Evolutionary conservation across 331 rosid species (phyloP).

Genomic region (Spiraea crenata): DNA sequence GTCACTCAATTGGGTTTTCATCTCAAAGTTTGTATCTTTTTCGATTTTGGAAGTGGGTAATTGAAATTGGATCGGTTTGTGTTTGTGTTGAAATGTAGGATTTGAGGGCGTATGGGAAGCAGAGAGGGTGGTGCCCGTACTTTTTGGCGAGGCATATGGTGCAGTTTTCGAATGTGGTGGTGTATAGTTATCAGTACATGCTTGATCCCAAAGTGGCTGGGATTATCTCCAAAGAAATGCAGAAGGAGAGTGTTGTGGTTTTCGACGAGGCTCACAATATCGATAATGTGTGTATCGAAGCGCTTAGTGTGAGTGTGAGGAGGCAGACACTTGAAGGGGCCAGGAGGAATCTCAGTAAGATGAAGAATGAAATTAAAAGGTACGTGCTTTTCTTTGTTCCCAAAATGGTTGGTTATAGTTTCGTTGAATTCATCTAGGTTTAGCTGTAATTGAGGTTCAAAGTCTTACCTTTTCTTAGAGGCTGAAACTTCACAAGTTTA

Average conservation of each 20-base stretch:
- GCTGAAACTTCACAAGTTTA: background rate
- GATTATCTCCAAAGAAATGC: conserved; percentile 91
- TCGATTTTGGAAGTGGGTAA: conserved; percentile 5
- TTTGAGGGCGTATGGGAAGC: conserved; percentile 68
- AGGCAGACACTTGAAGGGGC: conserved; percentile 96
- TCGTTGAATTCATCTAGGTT: background rate
- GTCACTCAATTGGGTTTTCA: background rate
- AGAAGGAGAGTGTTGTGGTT: conserved; percentile 88
- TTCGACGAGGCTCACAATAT: conserved; percentile 96
- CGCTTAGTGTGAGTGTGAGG: conserved; percentile 94
- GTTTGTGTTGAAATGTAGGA: conserved; percentile 34
- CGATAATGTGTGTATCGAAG: conserved; percentile 92
- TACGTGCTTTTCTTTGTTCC: conserved; percentile 28
- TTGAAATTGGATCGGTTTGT: background rate
- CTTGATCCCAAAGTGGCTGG: conserved; percentile 96
- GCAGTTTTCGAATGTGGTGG: conserved; percentile 86
- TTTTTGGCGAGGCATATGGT: conserved; percentile 91
- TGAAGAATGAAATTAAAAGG: conserved; percentile 88
- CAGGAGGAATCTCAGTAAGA: conserved; percentile 71
- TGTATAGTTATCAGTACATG: conserved; percentile 88
- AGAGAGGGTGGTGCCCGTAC: conserved; percentile 91
- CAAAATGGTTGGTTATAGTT: background rate
- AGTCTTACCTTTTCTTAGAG: background rate
- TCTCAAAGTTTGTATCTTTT: background rate
- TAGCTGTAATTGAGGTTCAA: background rate